phyloP scores from a whole-genome alignment of 192 early-diverging fungal genomes.

The Endogone sp. region DNA sequence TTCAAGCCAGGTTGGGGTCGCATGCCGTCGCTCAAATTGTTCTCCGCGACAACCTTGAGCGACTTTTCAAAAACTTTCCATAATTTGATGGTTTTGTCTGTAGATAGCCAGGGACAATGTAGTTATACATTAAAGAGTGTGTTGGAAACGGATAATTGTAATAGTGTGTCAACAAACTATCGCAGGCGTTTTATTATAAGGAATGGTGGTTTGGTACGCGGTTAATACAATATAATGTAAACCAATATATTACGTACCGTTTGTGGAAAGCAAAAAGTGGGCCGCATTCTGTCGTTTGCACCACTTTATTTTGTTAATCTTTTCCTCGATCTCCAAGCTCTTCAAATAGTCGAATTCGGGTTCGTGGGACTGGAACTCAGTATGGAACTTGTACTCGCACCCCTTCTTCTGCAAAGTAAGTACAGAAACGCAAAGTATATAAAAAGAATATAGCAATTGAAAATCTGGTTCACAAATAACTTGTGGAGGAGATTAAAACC shows the following conservation, averaged over 20 bases:
- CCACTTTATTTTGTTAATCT: conserved; percentile 97
- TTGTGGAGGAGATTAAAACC: conserved; percentile 3
- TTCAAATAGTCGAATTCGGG: conserved; percentile 96
- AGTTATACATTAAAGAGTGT: background rate
- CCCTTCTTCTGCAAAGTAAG: conserved; percentile 70
- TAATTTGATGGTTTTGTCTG: conserved; percentile 99
- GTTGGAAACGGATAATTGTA: background rate
- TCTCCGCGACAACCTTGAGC: conserved; percentile 92
- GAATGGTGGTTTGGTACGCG: too few relatives aligned
- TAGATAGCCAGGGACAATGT: background rate
- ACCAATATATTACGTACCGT: conserved; percentile 47
- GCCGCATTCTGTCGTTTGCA: conserved; percentile 85
- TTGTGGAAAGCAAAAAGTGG: conserved; percentile 89
- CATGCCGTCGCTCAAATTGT: conserved; percentile 71
- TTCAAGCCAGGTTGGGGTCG: conserved; percentile 27
- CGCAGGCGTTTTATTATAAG: too few relatives aligned
- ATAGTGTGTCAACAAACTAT: too few relatives aligned
- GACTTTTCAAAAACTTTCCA: conserved; percentile 99
- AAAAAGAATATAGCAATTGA: background rate
- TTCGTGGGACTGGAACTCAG: conserved; percentile 96
- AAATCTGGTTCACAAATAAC: background rate
- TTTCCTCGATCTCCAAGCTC: conserved; percentile 93
- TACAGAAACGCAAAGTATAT: background rate
- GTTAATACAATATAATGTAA: too few relatives aligned
- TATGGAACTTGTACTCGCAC: conserved; percentile 96